A percentile compares a stretch with the other conserved stretches of the same genome.
Conservation (phyloP, 495 filamentous ascomycete genomes). For the Podospora anserina region DNA sequence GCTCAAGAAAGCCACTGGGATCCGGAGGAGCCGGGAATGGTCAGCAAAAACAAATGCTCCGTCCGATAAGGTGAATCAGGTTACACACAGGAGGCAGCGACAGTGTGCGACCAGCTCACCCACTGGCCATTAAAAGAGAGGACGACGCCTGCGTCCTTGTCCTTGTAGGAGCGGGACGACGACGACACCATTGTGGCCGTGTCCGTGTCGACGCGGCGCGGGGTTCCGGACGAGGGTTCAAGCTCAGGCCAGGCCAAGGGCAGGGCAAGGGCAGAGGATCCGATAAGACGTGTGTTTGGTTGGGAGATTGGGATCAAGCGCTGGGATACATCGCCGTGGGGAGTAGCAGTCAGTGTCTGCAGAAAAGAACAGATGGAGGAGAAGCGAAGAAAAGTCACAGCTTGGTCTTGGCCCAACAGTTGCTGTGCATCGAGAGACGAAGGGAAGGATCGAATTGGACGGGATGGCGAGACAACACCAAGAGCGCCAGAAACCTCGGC, state of each 20-base stretch:
- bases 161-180: conserved; percentile 69
- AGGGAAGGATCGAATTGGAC: background rate
- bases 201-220: conserved; percentile 8
- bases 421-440: background rate
- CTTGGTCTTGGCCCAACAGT: background rate
- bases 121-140: conserved; percentile 86
- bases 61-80: background rate
- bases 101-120: conserved; percentile 86
- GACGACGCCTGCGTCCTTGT: conserved; percentile 68
- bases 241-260: background rate
- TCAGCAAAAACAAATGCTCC: background rate
- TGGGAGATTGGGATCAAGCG: background rate
- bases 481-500: conserved; percentile 13
- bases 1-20: conserved; percentile 78
- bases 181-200: conserved; percentile 40
- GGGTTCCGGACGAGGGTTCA: background rate
- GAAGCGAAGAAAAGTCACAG: background rate
- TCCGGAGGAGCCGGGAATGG: conserved; percentile 12
- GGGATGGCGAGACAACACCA: conserved; percentile 4
- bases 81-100: conserved; percentile 68
- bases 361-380: background rate
- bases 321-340: conserved; percentile 3
- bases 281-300: background rate
- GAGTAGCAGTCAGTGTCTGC: background rate
- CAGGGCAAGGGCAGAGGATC: background rate